Base-by-base conservation (phyloP, 768 basidiomycete species). In the Mrakia blollopis region DNA sequence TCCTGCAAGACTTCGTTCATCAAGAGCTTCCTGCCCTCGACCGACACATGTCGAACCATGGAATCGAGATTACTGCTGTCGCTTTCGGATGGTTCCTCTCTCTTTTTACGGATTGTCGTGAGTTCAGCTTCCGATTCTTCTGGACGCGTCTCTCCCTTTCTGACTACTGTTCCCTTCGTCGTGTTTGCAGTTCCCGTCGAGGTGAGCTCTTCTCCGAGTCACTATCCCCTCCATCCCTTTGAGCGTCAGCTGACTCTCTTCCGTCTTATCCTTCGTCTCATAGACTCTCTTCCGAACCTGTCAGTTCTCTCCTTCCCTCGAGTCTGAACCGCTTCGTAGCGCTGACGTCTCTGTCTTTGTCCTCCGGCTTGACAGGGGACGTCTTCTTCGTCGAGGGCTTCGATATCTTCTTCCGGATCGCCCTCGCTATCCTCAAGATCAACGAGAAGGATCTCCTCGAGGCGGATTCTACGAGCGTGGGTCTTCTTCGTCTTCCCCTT, bases 31-130 rank as follows among this genome's bases (percentile, higher is more conserved):
- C 94, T 0, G 91, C 89, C 83, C 85, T 98, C 0, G 88, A 91
- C 73, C 82, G 85, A 0, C 94, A 98, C 80, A 86, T 98, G 52
- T 87, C 86, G 2, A 87, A 90, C 18, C 88, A 96, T 0, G 93
- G 91, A 7, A 90, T 98, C 18, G 95, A 99, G 81, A 87, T 99
- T 2, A 90, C 90, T 3, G 94, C 95, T 0, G 93, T 98, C 78
- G 97, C 94, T 78, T 99, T 99, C 86, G 96, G 94, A 18, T 99
- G 97, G 97, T 97, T 98, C 84, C 85, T 99, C 35, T 94, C 93
- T 4, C 86, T 99, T 30, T 98, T 98, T 81, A 97, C 95, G 0
- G 94, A 97, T 80, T 96, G 95, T 82, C 85, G 76, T 77, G 13
- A 70, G 76, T 77, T n/a, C 37, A 41, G 7, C 10, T 11, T 39